phyloP scores from a whole-genome alignment of 306 rosid genomes.

The Ormosia emarginata region DNA sequence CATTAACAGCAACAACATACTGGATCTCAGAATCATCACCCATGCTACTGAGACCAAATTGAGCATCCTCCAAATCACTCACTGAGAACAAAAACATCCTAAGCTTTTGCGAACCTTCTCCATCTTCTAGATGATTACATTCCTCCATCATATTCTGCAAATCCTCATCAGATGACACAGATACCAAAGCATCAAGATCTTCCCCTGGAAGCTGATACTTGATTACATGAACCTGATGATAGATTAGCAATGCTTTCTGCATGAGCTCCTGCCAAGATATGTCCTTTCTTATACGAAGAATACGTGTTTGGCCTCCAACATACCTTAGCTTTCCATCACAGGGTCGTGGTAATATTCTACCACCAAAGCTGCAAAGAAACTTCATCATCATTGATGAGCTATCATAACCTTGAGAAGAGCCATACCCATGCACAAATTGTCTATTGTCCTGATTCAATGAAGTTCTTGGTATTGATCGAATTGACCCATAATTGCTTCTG shows the following conservation, averaged over 20 bases:
- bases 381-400: slow-evolving; percentile 54
- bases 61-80: slow-evolving; percentile 65
- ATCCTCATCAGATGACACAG: slow-evolving; percentile 80
- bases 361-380: slow-evolving; percentile 85
- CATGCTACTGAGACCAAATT: slow-evolving; percentile 47
- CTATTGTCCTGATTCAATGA: slow-evolving; percentile 47
- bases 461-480: slow-evolving; percentile 46
- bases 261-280: slow-evolving; percentile 71
- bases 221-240: slow-evolving; percentile 53
- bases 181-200: slow-evolving; percentile 91
- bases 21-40: slow-evolving; percentile 70
- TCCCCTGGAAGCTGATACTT: slow-evolving; percentile 96
- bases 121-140: slow-evolving; percentile 45
- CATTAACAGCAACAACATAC: slow-evolving; percentile 76
- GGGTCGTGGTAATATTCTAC: slow-evolving; percentile 81
- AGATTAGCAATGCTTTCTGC: slow-evolving; percentile 54
- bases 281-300: slow-evolving; percentile 64
- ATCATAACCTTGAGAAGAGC: slow-evolving; percentile 56
- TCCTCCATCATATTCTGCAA: slow-evolving; percentile 86
- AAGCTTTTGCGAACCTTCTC: slow-evolving; percentile 55
- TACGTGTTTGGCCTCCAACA: slow-evolving; percentile 89
- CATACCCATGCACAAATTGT: slow-evolving; percentile 42
- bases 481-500: slow-evolving; percentile 49
- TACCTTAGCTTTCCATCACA: slow-evolving; percentile 79
- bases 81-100: slow-evolving; percentile 68